Percentiles rank a stretch among this genome's conserved stretches.
These are phyloP conservation scores for Boletellus sp. DNA, from an alignment of 768 basidiomycete species.

Conservation along the genomic window DNA sequence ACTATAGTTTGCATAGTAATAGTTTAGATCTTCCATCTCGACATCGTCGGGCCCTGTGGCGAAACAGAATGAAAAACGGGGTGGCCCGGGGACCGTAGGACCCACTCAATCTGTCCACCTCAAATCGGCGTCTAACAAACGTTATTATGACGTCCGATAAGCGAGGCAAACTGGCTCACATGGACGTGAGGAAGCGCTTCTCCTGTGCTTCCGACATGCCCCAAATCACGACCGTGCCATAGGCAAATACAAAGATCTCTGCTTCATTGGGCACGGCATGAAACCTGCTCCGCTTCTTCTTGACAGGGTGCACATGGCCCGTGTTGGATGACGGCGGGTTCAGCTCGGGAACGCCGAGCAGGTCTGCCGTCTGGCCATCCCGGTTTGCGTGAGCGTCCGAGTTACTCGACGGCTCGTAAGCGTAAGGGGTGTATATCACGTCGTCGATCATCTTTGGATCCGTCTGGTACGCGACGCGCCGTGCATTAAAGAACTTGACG, in stretches of 20 bases:
- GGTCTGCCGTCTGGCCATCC: slow-evolving; percentile 53
- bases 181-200: slow-evolving; percentile 81
- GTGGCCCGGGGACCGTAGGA: slow-evolving; percentile 1
- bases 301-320: slow-evolving; percentile 32
- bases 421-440: slow-evolving; percentile 90
- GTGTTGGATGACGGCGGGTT: slow-evolving; percentile 27
- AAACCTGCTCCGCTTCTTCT: slow-evolving; percentile 63
- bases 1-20: slow-evolving; percentile 95
- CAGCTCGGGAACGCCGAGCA: slow-evolving; percentile 76
- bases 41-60: slow-evolving; percentile 75
- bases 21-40: slow-evolving; percentile 97
- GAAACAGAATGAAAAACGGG: slow-evolving; percentile 1
- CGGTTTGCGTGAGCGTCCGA: slow-evolving; percentile 29
- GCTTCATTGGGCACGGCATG: slow-evolving; percentile 64
- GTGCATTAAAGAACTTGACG: slow-evolving; percentile 84
- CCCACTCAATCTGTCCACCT: slow-evolving; percentile 80
- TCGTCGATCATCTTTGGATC: slow-evolving; percentile 89
- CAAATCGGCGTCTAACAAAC: slow-evolving; percentile 78
- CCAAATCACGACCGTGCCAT: slow-evolving; percentile 96
- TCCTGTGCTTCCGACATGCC: slow-evolving; percentile 95
- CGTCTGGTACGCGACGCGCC: slow-evolving; percentile 78
- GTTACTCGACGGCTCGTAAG: slow-evolving; percentile 54
- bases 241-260: slow-evolving; percentile 91
- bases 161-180: slow-evolving; percentile 52
- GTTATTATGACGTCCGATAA: neutral